Percentiles rank a stretch among this genome's conserved stretches.
Evolutionary conservation across 2,329 filamentous ascomycete genomes (phyloP).

Genomic region (Penicillium sp.): DNA sequence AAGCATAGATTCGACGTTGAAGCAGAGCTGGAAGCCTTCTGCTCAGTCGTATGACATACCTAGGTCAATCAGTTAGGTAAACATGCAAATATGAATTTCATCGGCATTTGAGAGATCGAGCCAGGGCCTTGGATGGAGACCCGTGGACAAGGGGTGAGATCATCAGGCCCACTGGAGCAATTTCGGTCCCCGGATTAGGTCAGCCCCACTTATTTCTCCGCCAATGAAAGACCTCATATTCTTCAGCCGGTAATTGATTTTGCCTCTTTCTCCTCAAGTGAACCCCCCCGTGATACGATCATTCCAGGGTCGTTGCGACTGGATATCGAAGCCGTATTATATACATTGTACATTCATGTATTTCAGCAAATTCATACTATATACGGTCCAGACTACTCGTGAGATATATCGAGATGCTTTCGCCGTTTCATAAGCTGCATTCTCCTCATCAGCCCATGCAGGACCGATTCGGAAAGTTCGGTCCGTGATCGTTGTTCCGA

Average conservation of each 20-base stretch:
- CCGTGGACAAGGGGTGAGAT: constrained; percentile 6
- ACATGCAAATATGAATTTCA: no score
- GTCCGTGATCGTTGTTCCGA: constrained; percentile 11
- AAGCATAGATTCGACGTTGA: no score
- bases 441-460: not conserved
- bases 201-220: not conserved
- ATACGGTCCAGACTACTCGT: not conserved
- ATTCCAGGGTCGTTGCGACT: not conserved
- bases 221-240: constrained; percentile 13
- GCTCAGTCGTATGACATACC: no score
- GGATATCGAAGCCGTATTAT: not conserved
- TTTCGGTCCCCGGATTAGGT: constrained; percentile 17
- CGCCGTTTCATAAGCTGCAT: not conserved
- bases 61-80: no score
- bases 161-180: constrained; percentile 6
- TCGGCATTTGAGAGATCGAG: not conserved
- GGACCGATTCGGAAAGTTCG: constrained; percentile 3
- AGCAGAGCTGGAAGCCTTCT: no score
- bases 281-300: not conserved
- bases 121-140: no score
- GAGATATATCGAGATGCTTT: not conserved
- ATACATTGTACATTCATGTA: not conserved
- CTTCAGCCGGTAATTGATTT: constrained; percentile 16
- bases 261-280: not conserved
- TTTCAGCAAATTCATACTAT: no score